phyloP scores from a whole-genome alignment of 345 rosid species.

The Gossypium turneri region DNA sequence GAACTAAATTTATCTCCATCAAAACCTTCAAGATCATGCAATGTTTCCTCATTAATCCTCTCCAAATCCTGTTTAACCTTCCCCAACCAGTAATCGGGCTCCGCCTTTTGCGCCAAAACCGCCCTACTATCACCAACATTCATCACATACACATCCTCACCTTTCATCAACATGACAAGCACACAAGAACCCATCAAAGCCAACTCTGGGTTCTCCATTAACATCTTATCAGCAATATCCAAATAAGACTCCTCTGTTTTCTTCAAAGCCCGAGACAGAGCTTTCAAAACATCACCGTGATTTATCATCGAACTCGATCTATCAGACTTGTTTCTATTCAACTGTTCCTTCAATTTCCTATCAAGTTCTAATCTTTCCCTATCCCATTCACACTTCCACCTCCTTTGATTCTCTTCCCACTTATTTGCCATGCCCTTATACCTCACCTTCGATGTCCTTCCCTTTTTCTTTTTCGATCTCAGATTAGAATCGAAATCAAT shows the following conservation, averaged over 20 bases:
- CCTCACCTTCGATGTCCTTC: conserved; percentile 34
- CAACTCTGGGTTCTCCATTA: conserved; percentile 81
- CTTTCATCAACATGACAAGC: conserved; percentile 90
- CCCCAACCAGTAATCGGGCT: conserved; percentile 66
- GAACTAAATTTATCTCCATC: conserved; percentile 33
- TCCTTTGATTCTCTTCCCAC: conserved; percentile 68
- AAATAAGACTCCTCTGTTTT: conserved; percentile 87
- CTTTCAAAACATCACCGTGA: conserved; percentile 72
- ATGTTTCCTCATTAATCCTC: conserved; percentile 80
- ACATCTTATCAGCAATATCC: conserved; percentile 78
- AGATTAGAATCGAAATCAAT: conserved; percentile 31
- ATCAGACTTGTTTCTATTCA: conserved; percentile 31
- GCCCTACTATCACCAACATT: conserved; percentile 96
- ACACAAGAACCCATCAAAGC: conserved; percentile 98
- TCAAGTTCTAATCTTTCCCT: conserved; percentile 69
- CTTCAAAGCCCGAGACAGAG: conserved; percentile 71
- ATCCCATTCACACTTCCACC: conserved; percentile 75
- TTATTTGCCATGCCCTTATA: conserved; percentile 40
- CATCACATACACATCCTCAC: conserved; percentile 91
- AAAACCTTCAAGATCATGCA: conserved; percentile 53
- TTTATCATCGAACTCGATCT: conserved; percentile 33
- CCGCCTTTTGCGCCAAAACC: conserved; percentile 69
- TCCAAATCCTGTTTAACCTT: conserved; percentile 72
- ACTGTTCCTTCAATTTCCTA: conserved; percentile 52
- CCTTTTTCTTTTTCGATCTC: conserved; percentile 26